Conservation (phyloP, 768 basidiomycete species). For the Chalciporus chontae region DNA sequence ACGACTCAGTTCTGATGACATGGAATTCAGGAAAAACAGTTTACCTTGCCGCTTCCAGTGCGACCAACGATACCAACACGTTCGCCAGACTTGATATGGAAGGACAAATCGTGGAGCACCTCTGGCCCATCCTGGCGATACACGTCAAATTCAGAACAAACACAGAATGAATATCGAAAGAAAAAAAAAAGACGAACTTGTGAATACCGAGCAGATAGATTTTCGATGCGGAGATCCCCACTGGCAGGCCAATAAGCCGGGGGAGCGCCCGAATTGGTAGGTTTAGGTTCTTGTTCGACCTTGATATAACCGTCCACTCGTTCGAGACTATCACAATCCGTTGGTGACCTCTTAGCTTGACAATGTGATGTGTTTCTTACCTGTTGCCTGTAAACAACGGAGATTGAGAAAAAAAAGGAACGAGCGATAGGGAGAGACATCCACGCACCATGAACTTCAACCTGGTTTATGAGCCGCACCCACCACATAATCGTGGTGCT, state of each 20-base stretch:
- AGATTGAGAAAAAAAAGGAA: background rate
- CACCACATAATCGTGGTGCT: conserved; percentile 52
- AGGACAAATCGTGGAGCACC: conserved; percentile 50
- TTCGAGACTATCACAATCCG: conserved; percentile 34
- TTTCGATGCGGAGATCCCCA: conserved; percentile 48
- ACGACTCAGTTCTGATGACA: too few relatives aligned
- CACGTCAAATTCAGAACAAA: background rate
- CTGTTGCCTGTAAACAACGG: conserved; percentile 8
- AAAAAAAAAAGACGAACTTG: conserved; percentile 17
- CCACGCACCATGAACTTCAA: conserved; percentile 41
- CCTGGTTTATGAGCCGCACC: conserved; percentile 42
- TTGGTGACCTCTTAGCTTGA: background rate
- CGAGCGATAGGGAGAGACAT: background rate
- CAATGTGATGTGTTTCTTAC: background rate
- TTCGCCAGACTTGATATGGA: conserved; percentile 53
- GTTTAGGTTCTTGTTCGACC: conserved; percentile 51
- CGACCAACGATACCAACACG: conserved; percentile 61
- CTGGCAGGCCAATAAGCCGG: conserved; percentile 65
- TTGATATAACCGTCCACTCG: conserved; percentile 52
- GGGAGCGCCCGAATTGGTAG: conserved; percentile 40
- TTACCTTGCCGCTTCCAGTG: conserved; percentile 54
- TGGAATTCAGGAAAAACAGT: too few relatives aligned
- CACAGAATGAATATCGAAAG: background rate
- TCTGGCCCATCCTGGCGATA: conserved; percentile 44
- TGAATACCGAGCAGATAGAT: conserved; percentile 49